A percentile compares a stretch with the other conserved stretches of the same genome.
Conservation (phyloP, 768 basidiomycete genomes). For the Hypsizygus marmoreus region DNA sequence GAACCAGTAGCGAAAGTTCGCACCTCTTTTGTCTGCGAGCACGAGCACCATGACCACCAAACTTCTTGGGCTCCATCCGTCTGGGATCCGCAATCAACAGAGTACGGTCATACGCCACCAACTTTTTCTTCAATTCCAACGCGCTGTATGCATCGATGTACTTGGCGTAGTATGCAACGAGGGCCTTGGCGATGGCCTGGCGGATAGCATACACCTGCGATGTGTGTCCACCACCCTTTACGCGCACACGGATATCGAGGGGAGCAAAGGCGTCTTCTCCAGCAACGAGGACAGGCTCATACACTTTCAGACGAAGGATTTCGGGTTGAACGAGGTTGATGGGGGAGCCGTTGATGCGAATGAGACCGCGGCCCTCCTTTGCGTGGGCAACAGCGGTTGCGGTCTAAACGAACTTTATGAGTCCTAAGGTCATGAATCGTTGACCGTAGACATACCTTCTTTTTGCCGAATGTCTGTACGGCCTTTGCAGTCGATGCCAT, state of each 20-base stretch:
- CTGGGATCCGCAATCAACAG: slow-evolving; percentile 92
- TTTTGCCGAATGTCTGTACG: slow-evolving; percentile 99
- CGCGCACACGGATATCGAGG: slow-evolving; percentile 96
- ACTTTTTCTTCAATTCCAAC: slow-evolving; percentile 96
- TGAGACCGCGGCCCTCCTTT: slow-evolving; percentile 93
- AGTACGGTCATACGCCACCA: slow-evolving; percentile 93
- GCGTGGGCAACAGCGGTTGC: slow-evolving; percentile 98
- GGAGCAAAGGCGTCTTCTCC: slow-evolving; percentile 85
- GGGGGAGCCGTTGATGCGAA: slow-evolving; percentile 96
- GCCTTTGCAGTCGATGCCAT: slow-evolving; percentile 82
- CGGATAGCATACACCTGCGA: slow-evolving; percentile 99
- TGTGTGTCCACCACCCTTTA: slow-evolving; percentile 99
- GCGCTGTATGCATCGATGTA: slow-evolving; percentile 97
- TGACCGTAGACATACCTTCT: slow-evolving; percentile 73
- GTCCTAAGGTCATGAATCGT: slow-evolving; percentile 13
- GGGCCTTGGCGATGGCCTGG: slow-evolving; percentile 96
- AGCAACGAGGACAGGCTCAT: slow-evolving; percentile 93
- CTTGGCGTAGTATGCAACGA: slow-evolving; percentile 98
- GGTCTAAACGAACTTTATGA: slow-evolving; percentile 54
- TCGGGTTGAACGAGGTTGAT: slow-evolving; percentile 95
- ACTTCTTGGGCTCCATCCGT: slow-evolving; percentile 99
- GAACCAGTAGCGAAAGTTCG: slow-evolving; percentile 18
- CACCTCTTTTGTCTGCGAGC: slow-evolving; percentile 98
- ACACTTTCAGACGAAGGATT: slow-evolving; percentile 96
- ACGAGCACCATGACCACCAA: slow-evolving; percentile 97